A percentile compares a stretch with the other conserved stretches of the same genome.
phyloP scores from a whole-genome alignment of 148 eudicot genomes.

The Rhododendron williamsianum region DNA sequence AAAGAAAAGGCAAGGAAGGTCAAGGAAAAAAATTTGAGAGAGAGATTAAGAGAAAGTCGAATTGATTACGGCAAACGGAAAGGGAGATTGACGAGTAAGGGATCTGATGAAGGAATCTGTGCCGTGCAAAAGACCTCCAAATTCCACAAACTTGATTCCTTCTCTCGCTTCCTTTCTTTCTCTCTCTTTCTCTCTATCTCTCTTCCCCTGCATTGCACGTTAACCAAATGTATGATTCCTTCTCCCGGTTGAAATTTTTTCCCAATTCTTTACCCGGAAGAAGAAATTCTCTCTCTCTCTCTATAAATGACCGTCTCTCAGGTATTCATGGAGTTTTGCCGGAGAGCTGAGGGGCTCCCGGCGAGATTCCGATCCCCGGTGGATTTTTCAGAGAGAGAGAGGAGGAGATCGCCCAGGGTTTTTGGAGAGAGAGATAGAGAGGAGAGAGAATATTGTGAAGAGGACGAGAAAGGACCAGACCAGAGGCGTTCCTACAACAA shows the following conservation, averaged over 20 bases:
- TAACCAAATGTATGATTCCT: background rate
- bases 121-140: slow-evolving; percentile 69
- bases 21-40: background rate
- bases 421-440: background rate
- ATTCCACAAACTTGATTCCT: slow-evolving; percentile 25
- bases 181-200: slow-evolving; percentile 10
- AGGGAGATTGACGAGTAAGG: slow-evolving; percentile 37
- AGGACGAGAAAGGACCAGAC: background rate
- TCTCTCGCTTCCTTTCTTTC: background rate
- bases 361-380: slow-evolving; percentile 19
- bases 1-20: background rate
- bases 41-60: slow-evolving; percentile 17
- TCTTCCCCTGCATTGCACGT: slow-evolving; percentile 63
- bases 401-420: background rate
- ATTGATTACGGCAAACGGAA: slow-evolving; percentile 73
- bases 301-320: background rate
- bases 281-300: background rate
- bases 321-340: slow-evolving; percentile 19
- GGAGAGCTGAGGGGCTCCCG: slow-evolving; percentile 7
- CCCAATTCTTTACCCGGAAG: background rate
- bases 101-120: slow-evolving; percentile 48
- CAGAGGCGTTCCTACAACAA: slow-evolving; percentile 8
- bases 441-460: background rate
- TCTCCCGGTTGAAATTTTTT: background rate
- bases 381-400: background rate